Conservation (phyloP, 345 rosid species). For the Sisymbrium altissimum region DNA sequence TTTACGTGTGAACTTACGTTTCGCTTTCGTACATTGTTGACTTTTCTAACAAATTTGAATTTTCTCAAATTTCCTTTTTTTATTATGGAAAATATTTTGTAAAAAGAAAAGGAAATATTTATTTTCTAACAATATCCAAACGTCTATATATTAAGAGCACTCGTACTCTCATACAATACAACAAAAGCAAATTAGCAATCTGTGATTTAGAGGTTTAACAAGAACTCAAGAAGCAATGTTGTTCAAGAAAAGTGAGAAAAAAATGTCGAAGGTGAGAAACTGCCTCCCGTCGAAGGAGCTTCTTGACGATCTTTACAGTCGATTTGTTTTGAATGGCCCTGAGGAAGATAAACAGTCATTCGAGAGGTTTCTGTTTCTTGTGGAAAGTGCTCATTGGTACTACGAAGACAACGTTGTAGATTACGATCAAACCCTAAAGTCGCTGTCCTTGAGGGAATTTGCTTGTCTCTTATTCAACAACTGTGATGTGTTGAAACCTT, state of each 20-base stretch:
- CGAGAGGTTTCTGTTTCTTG: background rate
- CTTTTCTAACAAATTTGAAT: too few relatives aligned
- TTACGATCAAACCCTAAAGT: background rate
- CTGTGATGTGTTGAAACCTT: background rate
- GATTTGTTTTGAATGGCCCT: background rate
- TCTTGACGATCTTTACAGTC: background rate
- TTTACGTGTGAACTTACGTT: too few relatives aligned
- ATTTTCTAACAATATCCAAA: too few relatives aligned
- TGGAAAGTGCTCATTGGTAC: background rate
- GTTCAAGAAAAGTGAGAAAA: background rate
- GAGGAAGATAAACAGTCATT: background rate
- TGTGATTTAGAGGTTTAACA: too few relatives aligned
- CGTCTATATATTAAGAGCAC: too few relatives aligned
- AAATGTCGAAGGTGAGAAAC: background rate
- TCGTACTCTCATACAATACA: too few relatives aligned
- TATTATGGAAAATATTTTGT: too few relatives aligned
- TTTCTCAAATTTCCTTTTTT: too few relatives aligned
- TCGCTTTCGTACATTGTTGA: too few relatives aligned
- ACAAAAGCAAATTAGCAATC: too few relatives aligned
- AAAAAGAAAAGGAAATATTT: too few relatives aligned
- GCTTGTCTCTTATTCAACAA: background rate
- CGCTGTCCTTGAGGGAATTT: background rate
- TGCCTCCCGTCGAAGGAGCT: background rate
- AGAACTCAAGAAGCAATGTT: too few relatives aligned
- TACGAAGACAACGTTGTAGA: background rate